Percentiles rank a stretch among this genome's conserved stretches.
Evolutionary conservation across 2,329 filamentous ascomycete genomes (phyloP).

Genomic region (Nothomitra cinnamomea): DNA sequence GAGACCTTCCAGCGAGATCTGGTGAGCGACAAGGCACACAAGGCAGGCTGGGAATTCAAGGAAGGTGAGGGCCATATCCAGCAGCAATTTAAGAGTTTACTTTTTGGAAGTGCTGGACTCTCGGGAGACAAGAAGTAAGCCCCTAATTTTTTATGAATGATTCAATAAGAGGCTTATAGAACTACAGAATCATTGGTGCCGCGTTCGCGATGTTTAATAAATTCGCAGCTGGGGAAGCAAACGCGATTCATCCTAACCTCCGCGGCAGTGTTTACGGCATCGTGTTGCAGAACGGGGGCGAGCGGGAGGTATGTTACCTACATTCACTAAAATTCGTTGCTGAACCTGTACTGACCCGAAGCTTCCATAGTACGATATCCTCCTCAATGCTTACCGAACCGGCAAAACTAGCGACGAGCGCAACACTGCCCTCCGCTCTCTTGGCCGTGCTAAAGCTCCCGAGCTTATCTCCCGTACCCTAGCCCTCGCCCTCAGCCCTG

Average conservation of each 20-base stretch:
- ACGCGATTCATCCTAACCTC: constrained; percentile 82
- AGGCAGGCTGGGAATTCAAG: constrained; percentile 76
- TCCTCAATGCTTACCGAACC: constrained; percentile 58
- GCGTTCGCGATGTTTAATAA: constrained; percentile 83
- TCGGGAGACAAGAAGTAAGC: constrained; percentile 50
- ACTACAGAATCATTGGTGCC: constrained; percentile 44
- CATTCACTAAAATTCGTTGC: not conserved
- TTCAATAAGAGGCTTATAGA: no score
- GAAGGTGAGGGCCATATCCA: constrained; percentile 74
- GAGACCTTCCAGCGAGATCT: constrained; percentile 71
- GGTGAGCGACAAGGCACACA: constrained; percentile 62
- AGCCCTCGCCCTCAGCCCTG: constrained; percentile 53
- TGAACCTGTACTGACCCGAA: not conserved
- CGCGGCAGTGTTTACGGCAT: constrained; percentile 75
- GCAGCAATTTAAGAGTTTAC: constrained; percentile 84
- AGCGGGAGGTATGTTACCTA: constrained; percentile 44
- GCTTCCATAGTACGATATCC: constrained; percentile 47
- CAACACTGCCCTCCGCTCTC: constrained; percentile 70
- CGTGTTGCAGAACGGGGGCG: constrained; percentile 65
- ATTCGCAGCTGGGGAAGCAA: constrained; percentile 61
- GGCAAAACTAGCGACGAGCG: constrained; percentile 73
- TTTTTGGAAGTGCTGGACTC: constrained; percentile 72
- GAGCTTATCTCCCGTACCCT: constrained; percentile 71
- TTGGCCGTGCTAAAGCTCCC: constrained; percentile 63
- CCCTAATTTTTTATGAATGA: no score